Conservation (phyloP, 2,329 filamentous ascomycete genomes). For the Fusarium pseudonygamai region DNA sequence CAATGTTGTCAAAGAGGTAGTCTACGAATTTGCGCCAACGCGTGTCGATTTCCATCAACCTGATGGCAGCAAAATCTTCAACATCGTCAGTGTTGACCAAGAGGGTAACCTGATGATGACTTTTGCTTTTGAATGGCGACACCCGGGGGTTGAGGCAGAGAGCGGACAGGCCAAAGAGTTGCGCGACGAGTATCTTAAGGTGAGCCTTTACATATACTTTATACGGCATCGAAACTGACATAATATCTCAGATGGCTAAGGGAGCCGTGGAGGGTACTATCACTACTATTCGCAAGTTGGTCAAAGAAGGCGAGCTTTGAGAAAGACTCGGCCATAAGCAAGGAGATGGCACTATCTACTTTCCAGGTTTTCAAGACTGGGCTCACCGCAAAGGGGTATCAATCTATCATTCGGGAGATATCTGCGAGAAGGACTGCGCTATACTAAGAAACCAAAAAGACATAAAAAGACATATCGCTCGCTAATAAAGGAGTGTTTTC, state of each 20-base stretch:
- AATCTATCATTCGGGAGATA: not conserved
- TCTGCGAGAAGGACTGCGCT: not conserved
- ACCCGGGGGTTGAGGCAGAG: conserved; percentile 42
- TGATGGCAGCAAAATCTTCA: conserved; percentile 50
- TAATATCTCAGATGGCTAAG: not conserved
- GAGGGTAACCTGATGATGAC: conserved; percentile 48
- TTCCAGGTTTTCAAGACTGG: rapidly evolving
- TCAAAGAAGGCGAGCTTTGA: conserved; percentile 16
- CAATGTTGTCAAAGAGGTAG: conserved; percentile 42
- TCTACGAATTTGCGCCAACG: conserved; percentile 45
- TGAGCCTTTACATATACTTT: not conserved
- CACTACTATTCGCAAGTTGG: conserved; percentile 20
- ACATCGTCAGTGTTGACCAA: conserved; percentile 45
- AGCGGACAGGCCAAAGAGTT: conserved; percentile 41
- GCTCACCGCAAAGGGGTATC: not conserved
- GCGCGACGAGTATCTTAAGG: conserved; percentile 35
- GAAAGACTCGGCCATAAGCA: rapidly evolving
- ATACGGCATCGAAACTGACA: rapidly evolving
- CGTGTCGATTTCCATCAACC: conserved; percentile 49
- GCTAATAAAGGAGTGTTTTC: not conserved
- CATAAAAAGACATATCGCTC: not conserved
- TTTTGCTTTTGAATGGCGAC: conserved; percentile 50
- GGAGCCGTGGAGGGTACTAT: conserved; percentile 30
- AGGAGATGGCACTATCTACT: rapidly evolving
- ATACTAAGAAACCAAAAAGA: not conserved